phyloP scores from a whole-genome alignment of 2,329 filamentous ascomycete species.

The Purpureocillium lavendulum region DNA sequence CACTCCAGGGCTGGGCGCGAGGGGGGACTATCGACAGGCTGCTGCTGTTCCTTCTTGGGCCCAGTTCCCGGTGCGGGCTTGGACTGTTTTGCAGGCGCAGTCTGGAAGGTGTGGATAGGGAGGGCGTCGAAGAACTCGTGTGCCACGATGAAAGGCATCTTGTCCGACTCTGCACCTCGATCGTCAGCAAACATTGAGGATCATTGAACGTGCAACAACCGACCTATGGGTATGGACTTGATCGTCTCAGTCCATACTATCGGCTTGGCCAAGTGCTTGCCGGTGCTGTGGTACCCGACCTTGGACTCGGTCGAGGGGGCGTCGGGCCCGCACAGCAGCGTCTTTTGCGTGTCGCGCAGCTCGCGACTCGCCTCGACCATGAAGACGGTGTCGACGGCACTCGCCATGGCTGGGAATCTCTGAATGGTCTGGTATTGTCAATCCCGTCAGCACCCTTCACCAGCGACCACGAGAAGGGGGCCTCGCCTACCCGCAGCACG shows the following conservation, averaged over 20 bases:
- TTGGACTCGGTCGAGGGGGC: constrained; percentile 61
- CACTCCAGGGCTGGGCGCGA: constrained; percentile 63
- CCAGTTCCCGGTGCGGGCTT: constrained; percentile 16
- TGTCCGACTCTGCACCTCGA: constrained; percentile 43
- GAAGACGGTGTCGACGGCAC: constrained; percentile 78
- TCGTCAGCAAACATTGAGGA: constrained; percentile 1
- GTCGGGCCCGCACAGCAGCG: constrained; percentile 68
- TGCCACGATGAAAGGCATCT: constrained; percentile 86
- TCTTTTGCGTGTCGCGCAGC: constrained; percentile 68
- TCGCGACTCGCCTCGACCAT: constrained; percentile 88
- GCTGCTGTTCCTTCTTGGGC: constrained; percentile 25
- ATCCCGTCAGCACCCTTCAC: constrained; percentile 1
- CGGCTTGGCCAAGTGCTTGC: constrained; percentile 67
- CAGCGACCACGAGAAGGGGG: too few relatives aligned
- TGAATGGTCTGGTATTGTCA: constrained; percentile 57
- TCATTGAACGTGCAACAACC: too few relatives aligned
- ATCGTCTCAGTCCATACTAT: constrained; percentile 89
- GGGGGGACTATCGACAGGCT: too few relatives aligned
- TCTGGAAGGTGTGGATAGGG: constrained; percentile 91
- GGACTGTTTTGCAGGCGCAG: constrained; percentile 36
- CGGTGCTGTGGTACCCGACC: constrained; percentile 63
- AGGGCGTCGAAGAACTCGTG: constrained; percentile 99
- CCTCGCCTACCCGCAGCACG: constrained; percentile 78
- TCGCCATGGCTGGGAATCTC: constrained; percentile 70
- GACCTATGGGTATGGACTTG: constrained; percentile 67